Percentiles rank a stretch among this genome's conserved stretches.
phyloP scores from a whole-genome alignment of 306 rosid genomes.

The Begonia fuchsioides region DNA sequence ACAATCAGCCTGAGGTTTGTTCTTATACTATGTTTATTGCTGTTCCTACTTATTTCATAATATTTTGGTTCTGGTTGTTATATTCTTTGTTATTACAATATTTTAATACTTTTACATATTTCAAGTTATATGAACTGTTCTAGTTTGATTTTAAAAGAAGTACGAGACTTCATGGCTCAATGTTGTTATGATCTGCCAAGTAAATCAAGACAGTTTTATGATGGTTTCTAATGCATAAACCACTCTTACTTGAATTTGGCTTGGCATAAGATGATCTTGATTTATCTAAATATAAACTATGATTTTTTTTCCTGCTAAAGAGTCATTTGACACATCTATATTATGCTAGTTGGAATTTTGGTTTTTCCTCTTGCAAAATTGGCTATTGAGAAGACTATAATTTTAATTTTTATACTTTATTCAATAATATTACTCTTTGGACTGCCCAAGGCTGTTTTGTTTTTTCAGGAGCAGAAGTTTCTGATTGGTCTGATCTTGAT shows the following conservation, averaged over 20 bases:
- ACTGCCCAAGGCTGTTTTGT: background rate
- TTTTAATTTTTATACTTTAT: background rate
- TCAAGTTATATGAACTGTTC: background rate
- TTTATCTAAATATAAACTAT: too few species aligned
- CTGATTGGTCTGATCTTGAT: conserved; percentile 86
- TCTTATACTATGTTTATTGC: conserved; percentile 7
- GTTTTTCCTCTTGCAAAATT: too few species aligned
- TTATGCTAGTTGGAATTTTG: too few species aligned
- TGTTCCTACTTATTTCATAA: background rate
- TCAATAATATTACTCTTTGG: conserved; percentile 4
- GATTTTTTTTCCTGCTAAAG: too few species aligned
- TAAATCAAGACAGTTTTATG: too few species aligned
- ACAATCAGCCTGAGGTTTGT: conserved; percentile 92
- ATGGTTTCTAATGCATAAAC: too few species aligned
- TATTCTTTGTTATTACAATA: background rate
- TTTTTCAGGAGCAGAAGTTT: conserved; percentile 95
- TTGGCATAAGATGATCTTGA: too few species aligned
- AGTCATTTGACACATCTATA: too few species aligned
- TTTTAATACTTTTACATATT: background rate
- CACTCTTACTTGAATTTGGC: too few species aligned
- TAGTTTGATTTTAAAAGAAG: background rate
- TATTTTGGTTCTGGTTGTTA: background rate
- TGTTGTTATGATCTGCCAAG: too few species aligned
- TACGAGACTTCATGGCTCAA: too few species aligned
- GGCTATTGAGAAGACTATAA: background rate